Conservation (phyloP, 306 rosid genomes). For the Abrus pulchellus region DNA sequence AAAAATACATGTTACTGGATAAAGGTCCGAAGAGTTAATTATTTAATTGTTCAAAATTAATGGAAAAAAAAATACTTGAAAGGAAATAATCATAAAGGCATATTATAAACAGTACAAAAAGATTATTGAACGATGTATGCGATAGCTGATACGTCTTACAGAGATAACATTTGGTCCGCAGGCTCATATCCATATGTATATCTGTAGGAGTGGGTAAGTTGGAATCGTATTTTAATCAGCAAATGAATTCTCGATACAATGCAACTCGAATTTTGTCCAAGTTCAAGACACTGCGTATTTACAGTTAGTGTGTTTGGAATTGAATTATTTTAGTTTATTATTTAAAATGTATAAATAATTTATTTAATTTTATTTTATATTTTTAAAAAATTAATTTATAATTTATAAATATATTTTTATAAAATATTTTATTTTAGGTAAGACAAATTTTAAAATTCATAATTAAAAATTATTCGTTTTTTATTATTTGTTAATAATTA, state of each 20-base stretch:
- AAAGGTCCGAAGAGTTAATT: not conserved
- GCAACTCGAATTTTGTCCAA: not conserved
- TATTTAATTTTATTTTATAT: no score
- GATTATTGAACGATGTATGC: not conserved
- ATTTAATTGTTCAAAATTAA: not conserved
- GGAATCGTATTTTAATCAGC: not conserved
- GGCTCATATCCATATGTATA: not conserved
- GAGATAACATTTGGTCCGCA: not conserved
- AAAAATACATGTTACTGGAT: not conserved
- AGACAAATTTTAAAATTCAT: no score
- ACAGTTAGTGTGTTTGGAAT: no score
- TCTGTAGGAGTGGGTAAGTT: not conserved
- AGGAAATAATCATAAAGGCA: not conserved
- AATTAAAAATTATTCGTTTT: no score
- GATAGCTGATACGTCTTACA: not conserved
- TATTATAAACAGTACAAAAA: not conserved
- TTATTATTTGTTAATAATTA: no score
- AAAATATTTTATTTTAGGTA: no score
- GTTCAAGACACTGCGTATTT: not conserved
- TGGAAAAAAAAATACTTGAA: not conserved
- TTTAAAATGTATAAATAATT: no score
- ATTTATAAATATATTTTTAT: no score
- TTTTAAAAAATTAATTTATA: no score
- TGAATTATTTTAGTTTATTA: no score
- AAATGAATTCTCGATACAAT: not conserved